These are phyloP conservation scores for Aspergillus sojae DNA, from an alignment of 2,329 filamentous ascomycete species.

Conservation along the genomic window DNA sequence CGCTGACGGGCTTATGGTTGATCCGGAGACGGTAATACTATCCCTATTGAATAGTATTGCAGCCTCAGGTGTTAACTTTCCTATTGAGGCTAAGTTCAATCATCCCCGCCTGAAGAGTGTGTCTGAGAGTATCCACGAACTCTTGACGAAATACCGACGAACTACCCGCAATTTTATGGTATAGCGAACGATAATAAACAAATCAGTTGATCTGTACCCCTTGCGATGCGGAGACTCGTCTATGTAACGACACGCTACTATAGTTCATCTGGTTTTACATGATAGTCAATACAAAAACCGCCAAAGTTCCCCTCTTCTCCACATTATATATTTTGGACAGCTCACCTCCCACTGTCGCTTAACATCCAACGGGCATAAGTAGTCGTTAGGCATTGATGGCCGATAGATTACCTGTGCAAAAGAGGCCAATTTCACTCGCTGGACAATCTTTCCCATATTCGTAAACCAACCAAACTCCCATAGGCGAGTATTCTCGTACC, in stretches of 20 bases:
- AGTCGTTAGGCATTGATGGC: neutral
- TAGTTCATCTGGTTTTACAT: neutral
- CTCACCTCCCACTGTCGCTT: neutral
- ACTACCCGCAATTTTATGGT: neutral
- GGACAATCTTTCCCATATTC: neutral
- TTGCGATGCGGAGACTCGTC: neutral
- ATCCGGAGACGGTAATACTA: neutral
- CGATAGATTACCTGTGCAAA: neutral
- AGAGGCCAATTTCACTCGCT: neutral
- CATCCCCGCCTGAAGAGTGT: too few relatives aligned
- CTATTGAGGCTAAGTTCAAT: neutral
- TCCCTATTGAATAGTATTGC: neutral
- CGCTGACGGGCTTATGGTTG: slow-evolving; percentile 16
- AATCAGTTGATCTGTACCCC: neutral
- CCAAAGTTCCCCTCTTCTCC: neutral
- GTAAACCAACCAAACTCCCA: neutral
- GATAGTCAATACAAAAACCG: neutral
- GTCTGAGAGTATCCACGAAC: too few relatives aligned
- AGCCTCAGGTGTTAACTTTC: neutral
- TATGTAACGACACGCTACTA: neutral
- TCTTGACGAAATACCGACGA: neutral
- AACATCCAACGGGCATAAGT: neutral
- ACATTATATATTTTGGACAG: neutral
- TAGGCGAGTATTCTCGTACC: neutral
- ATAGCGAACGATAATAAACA: neutral